Conservation (phyloP, 2,329 filamentous ascomycete genomes). For the Endoconidiophora polonica region DNA sequence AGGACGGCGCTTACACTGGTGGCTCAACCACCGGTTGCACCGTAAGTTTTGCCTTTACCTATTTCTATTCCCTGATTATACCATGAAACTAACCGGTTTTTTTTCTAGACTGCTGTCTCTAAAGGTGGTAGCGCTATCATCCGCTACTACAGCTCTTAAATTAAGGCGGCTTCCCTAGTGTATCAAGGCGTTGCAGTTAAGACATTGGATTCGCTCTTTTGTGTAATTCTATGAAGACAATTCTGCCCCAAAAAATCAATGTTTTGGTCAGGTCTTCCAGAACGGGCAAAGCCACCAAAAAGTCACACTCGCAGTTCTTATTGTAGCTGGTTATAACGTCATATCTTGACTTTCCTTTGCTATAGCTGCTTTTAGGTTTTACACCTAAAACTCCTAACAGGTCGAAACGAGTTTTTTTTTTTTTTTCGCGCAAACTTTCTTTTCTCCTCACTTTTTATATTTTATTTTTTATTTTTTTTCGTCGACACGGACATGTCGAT, state of each 20-base stretch:
- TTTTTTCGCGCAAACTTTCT: neutral
- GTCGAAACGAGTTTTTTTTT: neutral
- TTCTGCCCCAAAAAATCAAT: too few relatives aligned
- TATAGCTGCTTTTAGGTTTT: neutral
- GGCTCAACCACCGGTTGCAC: slow-evolving; percentile 53
- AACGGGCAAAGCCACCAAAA: too few relatives aligned
- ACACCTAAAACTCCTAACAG: neutral
- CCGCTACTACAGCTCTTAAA: slow-evolving; percentile 23
- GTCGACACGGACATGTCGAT: neutral
- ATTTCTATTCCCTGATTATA: neutral
- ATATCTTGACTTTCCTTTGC: neutral
- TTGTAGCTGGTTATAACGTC: neutral
- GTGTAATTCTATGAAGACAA: too few relatives aligned
- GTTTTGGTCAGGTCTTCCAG: too few relatives aligned
- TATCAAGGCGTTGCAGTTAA: too few relatives aligned
- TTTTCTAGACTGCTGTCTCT: slow-evolving; percentile 26
- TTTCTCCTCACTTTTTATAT: too few relatives aligned
- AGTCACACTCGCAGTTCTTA: too few relatives aligned
- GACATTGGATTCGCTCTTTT: too few relatives aligned
- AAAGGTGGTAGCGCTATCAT: slow-evolving; percentile 26
- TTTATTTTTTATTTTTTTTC: neutral
- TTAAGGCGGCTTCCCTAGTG: neutral
- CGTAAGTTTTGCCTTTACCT: slow-evolving; percentile 39
- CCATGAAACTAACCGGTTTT: slow-evolving; percentile 1
- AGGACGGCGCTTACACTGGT: slow-evolving; percentile 43